These are phyloP conservation scores for Aureobasidium sp. DNA, from an alignment of 2,329 filamentous ascomycete genomes.

Conservation along the genomic window DNA sequence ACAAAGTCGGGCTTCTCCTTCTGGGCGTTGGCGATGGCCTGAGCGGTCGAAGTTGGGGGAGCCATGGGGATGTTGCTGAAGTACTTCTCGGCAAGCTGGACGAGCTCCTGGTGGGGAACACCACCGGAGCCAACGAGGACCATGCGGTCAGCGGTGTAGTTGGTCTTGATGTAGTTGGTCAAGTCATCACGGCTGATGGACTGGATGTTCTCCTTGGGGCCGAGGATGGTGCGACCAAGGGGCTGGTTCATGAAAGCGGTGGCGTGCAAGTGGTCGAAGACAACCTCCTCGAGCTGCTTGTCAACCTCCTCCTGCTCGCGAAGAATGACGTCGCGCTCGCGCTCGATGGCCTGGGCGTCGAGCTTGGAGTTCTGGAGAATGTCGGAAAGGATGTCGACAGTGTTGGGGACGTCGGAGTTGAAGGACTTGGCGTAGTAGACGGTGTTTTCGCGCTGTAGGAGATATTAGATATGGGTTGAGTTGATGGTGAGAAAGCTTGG, in stretches of 20 bases:
- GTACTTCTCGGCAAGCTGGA: conserved; percentile 94
- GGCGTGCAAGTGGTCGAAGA: conserved; percentile 97
- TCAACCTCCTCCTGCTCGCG: conserved; percentile 99
- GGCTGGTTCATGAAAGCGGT: conserved; percentile 96
- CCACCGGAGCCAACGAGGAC: conserved; percentile 94
- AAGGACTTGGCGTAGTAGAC: conserved; percentile 99
- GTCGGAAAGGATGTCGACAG: conserved; percentile 96
- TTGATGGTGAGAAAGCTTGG: background rate
- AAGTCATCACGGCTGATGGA: conserved; percentile 90
- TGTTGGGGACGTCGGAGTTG: conserved; percentile 93
- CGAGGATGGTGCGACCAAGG: conserved; percentile 93
- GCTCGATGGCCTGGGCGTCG: conserved; percentile 84
- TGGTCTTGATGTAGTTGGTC: conserved; percentile 94
- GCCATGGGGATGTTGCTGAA: conserved; percentile 73
- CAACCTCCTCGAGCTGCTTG: conserved; percentile 99
- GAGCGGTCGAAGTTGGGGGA: conserved; percentile 66
- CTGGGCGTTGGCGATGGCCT: conserved; percentile 61
- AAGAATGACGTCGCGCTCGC: conserved; percentile 97
- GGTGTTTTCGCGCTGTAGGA: conserved; percentile 79
- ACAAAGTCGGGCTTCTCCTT: conserved; percentile 93
- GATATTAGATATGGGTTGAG: background rate
- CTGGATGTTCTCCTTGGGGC: conserved; percentile 96
- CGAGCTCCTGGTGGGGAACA: conserved; percentile 86
- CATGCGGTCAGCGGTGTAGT: conserved; percentile 99
- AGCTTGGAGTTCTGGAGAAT: conserved; percentile 99